phyloP scores from a whole-genome alignment of 1,284 basidiomycete species.

The Pseudozyma thailandica region DNA sequence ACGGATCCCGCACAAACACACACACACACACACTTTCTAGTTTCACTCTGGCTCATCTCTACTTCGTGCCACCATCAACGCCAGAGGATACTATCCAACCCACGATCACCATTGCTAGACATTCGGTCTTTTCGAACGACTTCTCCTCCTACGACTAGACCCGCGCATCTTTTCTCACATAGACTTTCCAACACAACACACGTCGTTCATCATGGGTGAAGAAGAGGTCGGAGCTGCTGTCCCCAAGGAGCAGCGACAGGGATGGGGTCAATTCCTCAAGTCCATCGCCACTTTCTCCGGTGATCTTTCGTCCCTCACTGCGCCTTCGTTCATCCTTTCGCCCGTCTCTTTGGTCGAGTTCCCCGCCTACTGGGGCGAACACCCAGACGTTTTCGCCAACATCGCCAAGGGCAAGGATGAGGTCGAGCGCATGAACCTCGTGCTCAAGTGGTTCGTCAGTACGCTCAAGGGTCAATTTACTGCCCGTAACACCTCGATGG shows the following conservation, averaged over 20 bases:
- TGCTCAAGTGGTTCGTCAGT: conserved; percentile 67
- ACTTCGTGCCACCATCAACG: no score
- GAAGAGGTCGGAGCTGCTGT: conserved; percentile 55
- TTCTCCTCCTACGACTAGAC: conserved; percentile 3
- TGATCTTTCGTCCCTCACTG: conserved; percentile 91
- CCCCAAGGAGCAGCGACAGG: conserved; percentile 58
- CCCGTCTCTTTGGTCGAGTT: conserved; percentile 67
- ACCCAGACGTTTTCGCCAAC: conserved; percentile 59
- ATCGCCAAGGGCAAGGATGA: conserved; percentile 61
- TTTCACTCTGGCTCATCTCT: no score
- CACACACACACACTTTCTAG: no score
- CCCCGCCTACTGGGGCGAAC: conserved; percentile 68
- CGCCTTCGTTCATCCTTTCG: conserved; percentile 75
- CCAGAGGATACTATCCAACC: no score
- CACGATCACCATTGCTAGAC: not conserved
- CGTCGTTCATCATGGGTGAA: conserved; percentile 46
- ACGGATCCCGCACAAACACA: no score
- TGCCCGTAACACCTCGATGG: conserved; percentile 71
- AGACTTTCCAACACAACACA: conserved; percentile 9
- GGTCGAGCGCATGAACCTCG: conserved; percentile 66
- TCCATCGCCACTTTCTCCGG: conserved; percentile 71
- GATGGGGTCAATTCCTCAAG: conserved; percentile 65
- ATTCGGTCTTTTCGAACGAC: not conserved
- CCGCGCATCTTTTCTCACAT: not conserved
- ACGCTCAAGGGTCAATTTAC: conserved; percentile 96